Evolutionary conservation across 2,329 filamentous ascomycete species (phyloP).

Genomic region (Trichoderma oligosporum): DNA sequence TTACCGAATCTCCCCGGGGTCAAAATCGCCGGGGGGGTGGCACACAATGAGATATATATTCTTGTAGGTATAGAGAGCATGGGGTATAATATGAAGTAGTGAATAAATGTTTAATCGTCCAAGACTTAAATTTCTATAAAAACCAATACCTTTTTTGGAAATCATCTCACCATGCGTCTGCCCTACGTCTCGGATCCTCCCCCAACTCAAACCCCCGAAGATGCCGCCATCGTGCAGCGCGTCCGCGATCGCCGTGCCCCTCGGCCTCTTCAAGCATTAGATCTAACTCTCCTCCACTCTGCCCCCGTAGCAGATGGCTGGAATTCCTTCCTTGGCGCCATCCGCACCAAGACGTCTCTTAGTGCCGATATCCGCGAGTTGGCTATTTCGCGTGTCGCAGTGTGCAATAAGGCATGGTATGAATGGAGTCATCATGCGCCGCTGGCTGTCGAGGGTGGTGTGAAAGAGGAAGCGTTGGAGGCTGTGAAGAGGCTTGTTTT

Average conservation of each 20-base stretch:
- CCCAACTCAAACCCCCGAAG: conserved; percentile 41
- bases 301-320: conserved; percentile 72
- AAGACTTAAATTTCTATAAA: neutral
- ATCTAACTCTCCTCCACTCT: conserved; percentile 71
- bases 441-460: conserved; percentile 56
- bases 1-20: neutral
- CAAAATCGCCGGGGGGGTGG: neutral
- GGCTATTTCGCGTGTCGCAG: conserved; percentile 76
- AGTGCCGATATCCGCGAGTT: conserved; percentile 64
- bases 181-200: conserved; percentile 59
- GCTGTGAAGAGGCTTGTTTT: conserved; percentile 37
- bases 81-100: too few species aligned
- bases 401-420: conserved; percentile 77
- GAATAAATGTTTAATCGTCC: too few species aligned
- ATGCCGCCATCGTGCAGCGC: conserved; percentile 58
- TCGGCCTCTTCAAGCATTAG: conserved; percentile 69
- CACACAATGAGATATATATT: too few species aligned
- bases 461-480: conserved; percentile 49
- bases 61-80: too few species aligned
- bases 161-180: conserved; percentile 53
- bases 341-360: conserved; percentile 53
- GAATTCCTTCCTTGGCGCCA: conserved; percentile 64
- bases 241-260: conserved; percentile 63
- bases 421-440: conserved; percentile 81
- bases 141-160: neutral